Base-by-base conservation (phyloP, 2,329 filamentous ascomycete genomes). In the Aspergillus pseudoviridinutans region DNA sequence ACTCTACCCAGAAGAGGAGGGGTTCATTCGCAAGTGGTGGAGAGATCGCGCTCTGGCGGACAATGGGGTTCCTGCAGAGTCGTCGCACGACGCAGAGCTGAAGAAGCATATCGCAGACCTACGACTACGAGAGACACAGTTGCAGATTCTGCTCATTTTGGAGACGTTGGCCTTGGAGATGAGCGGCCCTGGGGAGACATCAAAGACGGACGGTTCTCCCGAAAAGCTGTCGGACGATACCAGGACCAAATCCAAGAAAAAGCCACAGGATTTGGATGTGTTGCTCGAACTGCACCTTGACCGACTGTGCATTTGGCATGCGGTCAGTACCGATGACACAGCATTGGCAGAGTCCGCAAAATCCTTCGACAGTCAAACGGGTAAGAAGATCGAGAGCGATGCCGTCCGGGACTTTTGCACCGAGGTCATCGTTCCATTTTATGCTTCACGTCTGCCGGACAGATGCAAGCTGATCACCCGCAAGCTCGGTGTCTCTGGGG, bases 241-340 rank as follows among this genome's bases (percentile, higher is more conserved):
- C 20, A 68, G 68, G 56, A 51, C 64, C 29, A 75, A 67, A 50
- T 41, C 59, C 10, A 79, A 76, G 59, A 79, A 27, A 47, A 47
- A 77, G 56, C 61, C 66, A 8, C 76, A 76, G 50, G 74, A 80
- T 63, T 61, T 80, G 35, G 68, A 71, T 47, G 68, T 74, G 4
- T 68, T 79, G 25, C 70, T 81, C 20, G 79, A 81, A 55, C 68
- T 80, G 1, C 73, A 80, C 27, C 66, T 80, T 17, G 79, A 81
- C 57, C 71, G 78, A 54, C 67, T 81, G 27, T 80, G 79, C 58
- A 81, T 81, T 53, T 81, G 79, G 79, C 78, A 81, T 64, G 74
- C 78, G 27, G 76, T 81, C 51, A 75, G 70, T 56, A 67, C 73
- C 38, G 75, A 75, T 28, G 77, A 78, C 29, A 60, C 66, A 4